phyloP scores from a whole-genome alignment of 2,329 filamentous ascomycete genomes.

The Cryphonectria naterciae region DNA sequence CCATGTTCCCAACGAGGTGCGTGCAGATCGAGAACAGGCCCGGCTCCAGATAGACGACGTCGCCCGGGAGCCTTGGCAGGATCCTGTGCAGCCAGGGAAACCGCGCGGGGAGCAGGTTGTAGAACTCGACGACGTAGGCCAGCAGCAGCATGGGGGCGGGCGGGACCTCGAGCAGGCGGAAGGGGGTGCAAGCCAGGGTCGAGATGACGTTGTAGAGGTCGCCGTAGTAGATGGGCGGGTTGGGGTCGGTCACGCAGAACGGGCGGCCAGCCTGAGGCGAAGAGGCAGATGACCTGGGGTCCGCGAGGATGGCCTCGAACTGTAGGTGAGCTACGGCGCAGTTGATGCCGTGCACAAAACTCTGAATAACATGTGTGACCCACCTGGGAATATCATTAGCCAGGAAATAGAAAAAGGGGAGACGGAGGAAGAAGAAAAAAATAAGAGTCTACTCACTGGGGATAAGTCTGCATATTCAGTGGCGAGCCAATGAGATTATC shows the following conservation, averaged over 20 bases:
- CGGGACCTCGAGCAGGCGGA: conserved; percentile 38
- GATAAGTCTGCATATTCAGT: conserved; percentile 42
- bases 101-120: conserved; percentile 38
- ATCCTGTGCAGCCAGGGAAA: conserved; percentile 36
- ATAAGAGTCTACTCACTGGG: conserved; percentile 44
- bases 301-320: conserved; percentile 45
- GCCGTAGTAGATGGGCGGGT: conserved; percentile 44
- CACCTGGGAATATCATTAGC: conserved; percentile 37
- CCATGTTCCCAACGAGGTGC: conserved; percentile 44
- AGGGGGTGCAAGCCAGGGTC: conserved; percentile 42
- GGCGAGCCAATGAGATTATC: conserved; percentile 51
- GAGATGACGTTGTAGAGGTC: conserved; percentile 43
- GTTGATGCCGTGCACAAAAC: conserved; percentile 47
- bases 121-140: conserved; percentile 43
- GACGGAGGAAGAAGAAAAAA: no score
- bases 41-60: conserved; percentile 44
- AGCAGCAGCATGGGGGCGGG: conserved; percentile 43
- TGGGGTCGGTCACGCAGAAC: conserved; percentile 48
- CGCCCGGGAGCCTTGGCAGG: conserved; percentile 40
- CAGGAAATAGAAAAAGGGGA: neutral
- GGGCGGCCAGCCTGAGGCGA: conserved; percentile 43
- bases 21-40: conserved; percentile 46
- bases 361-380: conserved; percentile 44
- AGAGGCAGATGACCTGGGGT: conserved; percentile 31
- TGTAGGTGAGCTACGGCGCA: conserved; percentile 47